Evolutionary conservation across 192 early-diverging fungal species (phyloP).

Genomic region (Podila verticillata): DNA sequence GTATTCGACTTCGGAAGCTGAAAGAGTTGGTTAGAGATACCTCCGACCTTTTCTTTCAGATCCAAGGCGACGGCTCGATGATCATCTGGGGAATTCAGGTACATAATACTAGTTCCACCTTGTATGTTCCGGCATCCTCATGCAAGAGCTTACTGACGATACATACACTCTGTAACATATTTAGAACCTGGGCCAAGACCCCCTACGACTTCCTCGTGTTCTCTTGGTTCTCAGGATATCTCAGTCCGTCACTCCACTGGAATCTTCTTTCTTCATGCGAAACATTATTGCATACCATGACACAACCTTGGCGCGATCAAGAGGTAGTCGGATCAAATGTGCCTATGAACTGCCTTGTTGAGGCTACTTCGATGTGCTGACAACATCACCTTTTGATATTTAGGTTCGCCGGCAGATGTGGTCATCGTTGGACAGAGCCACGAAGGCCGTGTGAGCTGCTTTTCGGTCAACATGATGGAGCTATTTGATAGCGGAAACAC

Average conservation of each 20-base stretch:
- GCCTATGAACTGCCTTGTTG: neutral
- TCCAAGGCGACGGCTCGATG: constrained; percentile 75
- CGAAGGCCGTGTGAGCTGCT: constrained; percentile 71
- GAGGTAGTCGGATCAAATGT: constrained; percentile 19
- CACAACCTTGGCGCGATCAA: constrained; percentile 34
- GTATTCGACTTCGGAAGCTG: constrained; percentile 58
- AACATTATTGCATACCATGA: constrained; percentile 60
- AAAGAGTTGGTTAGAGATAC: constrained; percentile 73
- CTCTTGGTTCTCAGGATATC: constrained; percentile 71
- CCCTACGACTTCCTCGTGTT: constrained; percentile 72
- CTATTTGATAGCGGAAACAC: constrained; percentile 74
- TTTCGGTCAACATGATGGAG: constrained; percentile 80
- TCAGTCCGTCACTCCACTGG: constrained; percentile 60
- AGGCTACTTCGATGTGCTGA: neutral
- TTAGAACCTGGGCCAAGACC: constrained; percentile 70
- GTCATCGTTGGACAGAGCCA: constrained; percentile 66
- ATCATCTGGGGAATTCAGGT: constrained; percentile 86
- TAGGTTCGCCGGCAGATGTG: constrained; percentile 66
- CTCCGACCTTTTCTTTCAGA: constrained; percentile 79
- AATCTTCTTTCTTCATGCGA: constrained; percentile 67
- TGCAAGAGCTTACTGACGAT: no score
- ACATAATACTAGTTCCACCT: neutral
- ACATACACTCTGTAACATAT: no score
- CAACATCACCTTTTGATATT: neutral
- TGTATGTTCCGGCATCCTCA: neutral